Evolutionary conservation across 371 early-diverging fungal species (phyloP).

Genomic region (Dichotomocladium elegans): DNA sequence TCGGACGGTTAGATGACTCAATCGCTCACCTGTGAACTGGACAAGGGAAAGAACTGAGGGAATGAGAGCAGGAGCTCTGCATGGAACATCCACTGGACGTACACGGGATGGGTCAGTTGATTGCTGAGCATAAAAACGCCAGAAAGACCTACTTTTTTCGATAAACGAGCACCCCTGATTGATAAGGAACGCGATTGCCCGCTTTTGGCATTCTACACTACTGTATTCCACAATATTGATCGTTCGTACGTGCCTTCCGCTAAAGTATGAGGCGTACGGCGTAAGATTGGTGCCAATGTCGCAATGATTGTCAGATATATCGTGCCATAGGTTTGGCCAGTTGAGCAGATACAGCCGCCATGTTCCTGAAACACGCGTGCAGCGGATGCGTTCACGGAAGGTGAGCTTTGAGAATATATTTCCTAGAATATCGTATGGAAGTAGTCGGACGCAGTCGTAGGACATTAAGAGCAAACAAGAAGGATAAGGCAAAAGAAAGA

Average conservation of each 20-base stretch:
- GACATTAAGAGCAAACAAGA: background rate
- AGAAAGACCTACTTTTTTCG: background rate
- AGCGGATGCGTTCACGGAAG: slow-evolving; percentile 6
- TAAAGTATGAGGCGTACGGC: background rate
- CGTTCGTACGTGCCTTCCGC: background rate
- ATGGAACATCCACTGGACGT: slow-evolving; percentile 1
- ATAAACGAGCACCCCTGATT: background rate
- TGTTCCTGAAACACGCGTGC: background rate
- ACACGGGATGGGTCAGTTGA: background rate
- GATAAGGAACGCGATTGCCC: background rate
- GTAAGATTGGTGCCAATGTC: background rate
- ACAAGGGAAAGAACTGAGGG: background rate
- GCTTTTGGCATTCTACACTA: background rate
- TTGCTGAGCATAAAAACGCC: background rate
- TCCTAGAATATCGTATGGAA: slow-evolving; percentile 1
- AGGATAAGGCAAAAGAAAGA: background rate
- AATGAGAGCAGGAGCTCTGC: background rate
- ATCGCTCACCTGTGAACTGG: background rate
- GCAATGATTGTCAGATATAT: background rate
- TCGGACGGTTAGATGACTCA: background rate
- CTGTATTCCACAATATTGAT: background rate
- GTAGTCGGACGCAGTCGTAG: background rate
- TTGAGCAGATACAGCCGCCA: slow-evolving; percentile 1
- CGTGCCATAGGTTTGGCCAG: slow-evolving; percentile 3
- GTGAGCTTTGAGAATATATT: background rate